Percentiles rank a stretch among this genome's conserved stretches.
Conservation (phyloP, 1,139 yeast genomes). For the Suhomyces bokatorum region DNA sequence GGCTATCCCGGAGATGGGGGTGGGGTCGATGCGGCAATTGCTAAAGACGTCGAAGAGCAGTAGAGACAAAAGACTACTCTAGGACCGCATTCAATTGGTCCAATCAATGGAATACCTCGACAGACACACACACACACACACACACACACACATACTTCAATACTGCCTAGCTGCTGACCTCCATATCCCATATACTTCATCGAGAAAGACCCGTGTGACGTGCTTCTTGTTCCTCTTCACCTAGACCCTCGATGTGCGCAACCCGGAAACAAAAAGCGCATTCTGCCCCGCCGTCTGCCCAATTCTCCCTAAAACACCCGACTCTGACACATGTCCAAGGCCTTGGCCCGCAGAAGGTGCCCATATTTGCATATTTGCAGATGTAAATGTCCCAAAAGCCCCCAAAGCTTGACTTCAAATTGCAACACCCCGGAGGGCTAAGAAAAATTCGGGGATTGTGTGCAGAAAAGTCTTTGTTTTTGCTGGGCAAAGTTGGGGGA, state of each 20-base stretch:
- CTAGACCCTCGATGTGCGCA: too few relatives aligned
- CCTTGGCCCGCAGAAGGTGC: background rate
- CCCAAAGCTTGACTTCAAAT: background rate
- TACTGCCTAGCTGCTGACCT: too few relatives aligned
- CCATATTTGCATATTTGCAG: background rate
- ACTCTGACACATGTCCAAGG: background rate
- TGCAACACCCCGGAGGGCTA: conserved; percentile 4
- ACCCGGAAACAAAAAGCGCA: too few relatives aligned
- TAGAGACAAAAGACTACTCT: too few relatives aligned
- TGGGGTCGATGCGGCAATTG: background rate
- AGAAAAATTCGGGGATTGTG: background rate
- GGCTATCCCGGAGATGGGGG: background rate
- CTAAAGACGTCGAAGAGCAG: too few relatives aligned
- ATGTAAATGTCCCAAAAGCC: background rate
- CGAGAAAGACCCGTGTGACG: too few relatives aligned
- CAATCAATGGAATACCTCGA: too few relatives aligned
- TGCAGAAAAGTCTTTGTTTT: background rate
- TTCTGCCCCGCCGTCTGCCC: background rate
- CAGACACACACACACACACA: too few relatives aligned
- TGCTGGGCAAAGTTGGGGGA: background rate
- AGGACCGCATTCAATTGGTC: too few relatives aligned
- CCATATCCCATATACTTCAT: too few relatives aligned
- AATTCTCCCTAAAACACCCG: background rate
- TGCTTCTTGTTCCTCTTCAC: too few relatives aligned
- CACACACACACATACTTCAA: too few relatives aligned